These are phyloP conservation scores for Skeletonema grethae DNA, from an alignment of 108 stramenopile species.

Conservation along the genomic window DNA sequence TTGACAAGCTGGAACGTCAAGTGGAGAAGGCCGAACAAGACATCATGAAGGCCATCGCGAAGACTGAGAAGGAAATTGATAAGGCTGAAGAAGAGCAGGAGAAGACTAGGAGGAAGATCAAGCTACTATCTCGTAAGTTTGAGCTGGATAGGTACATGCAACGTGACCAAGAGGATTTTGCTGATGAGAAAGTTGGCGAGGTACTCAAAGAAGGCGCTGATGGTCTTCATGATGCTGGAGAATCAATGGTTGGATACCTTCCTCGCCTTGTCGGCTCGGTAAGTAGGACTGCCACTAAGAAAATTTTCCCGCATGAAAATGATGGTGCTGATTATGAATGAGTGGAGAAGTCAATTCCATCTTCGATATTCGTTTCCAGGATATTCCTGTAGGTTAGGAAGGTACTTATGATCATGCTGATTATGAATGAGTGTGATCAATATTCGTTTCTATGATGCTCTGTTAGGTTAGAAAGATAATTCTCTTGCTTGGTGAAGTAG, in stretches of 20 bases:
- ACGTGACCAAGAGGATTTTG: neutral
- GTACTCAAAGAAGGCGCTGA: neutral
- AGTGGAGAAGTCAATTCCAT: neutral
- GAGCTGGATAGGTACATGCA: neutral
- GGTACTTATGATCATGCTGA: neutral
- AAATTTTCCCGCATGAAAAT: neutral
- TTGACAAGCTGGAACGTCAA: neutral
- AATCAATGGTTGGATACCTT: neutral
- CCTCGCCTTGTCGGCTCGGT: neutral
- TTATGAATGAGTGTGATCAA: neutral
- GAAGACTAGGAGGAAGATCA: neutral
- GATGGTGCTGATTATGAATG: neutral
- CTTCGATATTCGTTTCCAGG: neutral
- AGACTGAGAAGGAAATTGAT: no score
- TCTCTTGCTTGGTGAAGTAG: no score
- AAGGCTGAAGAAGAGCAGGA: neutral
- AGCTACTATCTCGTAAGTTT: neutral
- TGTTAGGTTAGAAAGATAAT: no score
- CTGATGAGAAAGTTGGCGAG: neutral
- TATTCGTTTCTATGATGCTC: no score
- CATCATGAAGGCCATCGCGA: neutral
- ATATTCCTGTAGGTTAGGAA: no score
- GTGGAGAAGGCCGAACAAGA: neutral
- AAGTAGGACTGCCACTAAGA: neutral
- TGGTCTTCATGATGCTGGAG: neutral